A percentile compares a stretch with the other conserved stretches of the same genome.
These are phyloP conservation scores for Xerophyta viscosa DNA, from an alignment of 106 monocot genomes.

Conservation along the genomic window DNA sequence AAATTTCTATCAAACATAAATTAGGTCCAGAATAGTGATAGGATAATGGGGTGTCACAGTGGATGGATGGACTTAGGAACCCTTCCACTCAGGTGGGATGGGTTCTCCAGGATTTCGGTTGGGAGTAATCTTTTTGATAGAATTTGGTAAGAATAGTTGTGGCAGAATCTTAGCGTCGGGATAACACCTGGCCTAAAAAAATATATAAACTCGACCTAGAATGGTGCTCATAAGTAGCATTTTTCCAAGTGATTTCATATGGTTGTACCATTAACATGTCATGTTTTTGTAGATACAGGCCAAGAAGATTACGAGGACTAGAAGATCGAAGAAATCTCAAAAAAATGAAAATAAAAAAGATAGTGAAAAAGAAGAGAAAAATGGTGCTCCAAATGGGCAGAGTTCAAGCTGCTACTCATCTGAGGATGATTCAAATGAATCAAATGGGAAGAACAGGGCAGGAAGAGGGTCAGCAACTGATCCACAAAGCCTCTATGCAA, in stretches of 20 bases:
- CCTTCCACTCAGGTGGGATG: no score
- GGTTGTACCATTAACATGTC: not conserved
- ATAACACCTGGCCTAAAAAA: no score
- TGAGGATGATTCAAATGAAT: slow-evolving; percentile 6
- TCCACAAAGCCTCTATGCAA: slow-evolving; percentile 39
- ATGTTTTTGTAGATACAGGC: not conserved
- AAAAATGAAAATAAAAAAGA: not conserved
- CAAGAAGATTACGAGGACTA: not conserved
- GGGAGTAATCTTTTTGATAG: no score
- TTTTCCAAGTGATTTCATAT: not conserved
- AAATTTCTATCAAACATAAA: no score
- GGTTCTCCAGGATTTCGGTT: no score
- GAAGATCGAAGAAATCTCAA: slow-evolving; percentile 6
- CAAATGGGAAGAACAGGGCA: slow-evolving; percentile 7
- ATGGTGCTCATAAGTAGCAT: not conserved
- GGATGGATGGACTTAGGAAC: no score
- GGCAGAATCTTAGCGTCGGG: no score
- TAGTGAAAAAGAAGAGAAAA: not conserved
- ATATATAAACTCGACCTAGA: no score
- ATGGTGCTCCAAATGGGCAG: not conserved
- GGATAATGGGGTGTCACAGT: no score
- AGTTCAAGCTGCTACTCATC: slow-evolving; percentile 5
- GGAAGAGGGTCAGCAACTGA: slow-evolving; percentile 27
- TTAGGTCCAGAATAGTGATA: no score
- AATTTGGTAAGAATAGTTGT: no score